Evolutionary conservation across 2,329 filamentous ascomycete species (phyloP), one percentile per base, ranked within the genome.

Genomic region (Epichloe baconii): DNA sequence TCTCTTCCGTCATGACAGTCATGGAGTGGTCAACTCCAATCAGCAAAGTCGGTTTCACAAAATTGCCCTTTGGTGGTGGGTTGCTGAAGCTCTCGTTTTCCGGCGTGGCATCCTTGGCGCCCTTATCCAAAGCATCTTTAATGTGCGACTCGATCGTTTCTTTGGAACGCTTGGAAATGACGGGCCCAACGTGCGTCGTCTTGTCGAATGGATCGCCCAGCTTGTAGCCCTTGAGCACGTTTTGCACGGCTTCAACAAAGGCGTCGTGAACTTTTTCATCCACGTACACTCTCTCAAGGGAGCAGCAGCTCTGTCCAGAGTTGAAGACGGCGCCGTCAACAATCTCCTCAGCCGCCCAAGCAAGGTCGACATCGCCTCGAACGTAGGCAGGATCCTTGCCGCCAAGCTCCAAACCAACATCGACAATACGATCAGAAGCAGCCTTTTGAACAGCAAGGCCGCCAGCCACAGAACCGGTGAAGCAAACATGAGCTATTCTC

Each of bases 251-350:
- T 48, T 80, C 74, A 48, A 96, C 76, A 61, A 97, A 96, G 12
- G 79, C 71, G 61, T 95, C 88, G 66, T 96, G 82, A 47, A 97
- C 80, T 59, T 79, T 82, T 62, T 86, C 85, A 61, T 93, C 82
- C 5, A 97, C 90, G 62, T 97, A 97, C 19, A 97, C 81, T 36
- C 91, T 78, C 71, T 97, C 91, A 50, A 97, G 76, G 23, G 88
- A 86, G 69, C 91, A 97, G 74, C 91, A 97, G 65, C 88, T 95
- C 73, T 97, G 91, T n/a, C 91, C 91, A 48, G 90, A 95, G 72
- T 97, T 97, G 76, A 97, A 97, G 52, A 97, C 75, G n/a, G 89
- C 84, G 19, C 91, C 91, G 60, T 97, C 91, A 14, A 97, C 88
- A 61, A 97, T 93, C 69, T 96, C 89, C 58, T 86, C 89, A 0